A percentile compares a stretch with the other conserved stretches of the same genome.
These are phyloP conservation scores for Cryptococcus wingfieldii DNA, from an alignment of 1,284 basidiomycete genomes.

Conservation along the genomic window DNA sequence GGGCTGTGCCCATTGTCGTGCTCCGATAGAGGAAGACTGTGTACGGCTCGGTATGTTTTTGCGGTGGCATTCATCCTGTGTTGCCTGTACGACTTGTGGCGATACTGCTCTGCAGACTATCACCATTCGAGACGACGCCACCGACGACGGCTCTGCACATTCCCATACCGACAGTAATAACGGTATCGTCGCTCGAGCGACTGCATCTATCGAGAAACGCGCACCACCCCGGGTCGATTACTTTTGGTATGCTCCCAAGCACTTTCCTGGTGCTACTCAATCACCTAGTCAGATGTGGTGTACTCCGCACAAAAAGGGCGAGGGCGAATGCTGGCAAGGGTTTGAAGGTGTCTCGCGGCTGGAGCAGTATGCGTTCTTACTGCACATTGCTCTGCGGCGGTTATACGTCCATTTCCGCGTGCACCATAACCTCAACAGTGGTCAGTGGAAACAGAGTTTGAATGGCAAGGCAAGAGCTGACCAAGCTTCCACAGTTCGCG, in stretches of 20 bases:
- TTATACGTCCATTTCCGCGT: constrained; percentile 87
- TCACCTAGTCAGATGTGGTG: constrained; percentile 61
- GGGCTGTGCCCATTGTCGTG: constrained; percentile 80
- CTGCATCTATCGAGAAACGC: constrained; percentile 50
- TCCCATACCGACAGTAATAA: constrained; percentile 10
- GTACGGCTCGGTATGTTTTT: constrained; percentile 87
- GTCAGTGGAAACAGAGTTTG: constrained; percentile 18
- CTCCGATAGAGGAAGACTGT: constrained; percentile 96
- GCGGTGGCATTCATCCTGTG: constrained; percentile 91
- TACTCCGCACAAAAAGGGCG: constrained; percentile 62
- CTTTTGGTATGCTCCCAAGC: constrained; percentile 66
- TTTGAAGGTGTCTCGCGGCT: constrained; percentile 89
- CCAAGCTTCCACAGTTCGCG: constrained; percentile 23
- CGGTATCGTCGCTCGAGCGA: not conserved
- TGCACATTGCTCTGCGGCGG: constrained; percentile 90
- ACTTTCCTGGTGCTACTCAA: constrained; percentile 52
- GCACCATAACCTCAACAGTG: constrained; percentile 74
- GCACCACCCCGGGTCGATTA: constrained; percentile 70
- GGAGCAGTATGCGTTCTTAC: constrained; percentile 95
- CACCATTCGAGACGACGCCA: constrained; percentile 12
- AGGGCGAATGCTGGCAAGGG: constrained; percentile 60
- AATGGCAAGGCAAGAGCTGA: not conserved
- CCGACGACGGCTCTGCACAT: constrained; percentile 26
- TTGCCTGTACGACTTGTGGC: constrained; percentile 76
- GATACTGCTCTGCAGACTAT: constrained; percentile 64